phyloP scores from a whole-genome alignment of 2,329 filamentous ascomycete genomes.

The Fusarium keratoplasticum region DNA sequence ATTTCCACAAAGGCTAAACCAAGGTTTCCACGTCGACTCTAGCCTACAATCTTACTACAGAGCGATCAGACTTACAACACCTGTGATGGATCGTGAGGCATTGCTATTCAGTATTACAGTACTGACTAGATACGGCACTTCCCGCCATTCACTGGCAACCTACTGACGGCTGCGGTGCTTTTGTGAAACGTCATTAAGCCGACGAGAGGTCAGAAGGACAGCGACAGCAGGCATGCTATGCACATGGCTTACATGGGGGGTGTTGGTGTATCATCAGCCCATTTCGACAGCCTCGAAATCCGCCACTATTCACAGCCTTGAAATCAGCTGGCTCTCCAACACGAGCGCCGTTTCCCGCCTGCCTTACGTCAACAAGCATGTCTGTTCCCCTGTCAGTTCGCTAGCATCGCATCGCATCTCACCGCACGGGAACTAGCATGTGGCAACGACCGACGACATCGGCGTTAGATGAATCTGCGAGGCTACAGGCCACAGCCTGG shows the following conservation, averaged over 20 bases:
- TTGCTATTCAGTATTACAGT: neutral
- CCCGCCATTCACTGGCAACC: neutral
- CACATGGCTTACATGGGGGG: neutral
- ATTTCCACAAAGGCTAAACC: conserved; percentile 6
- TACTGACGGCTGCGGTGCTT: neutral
- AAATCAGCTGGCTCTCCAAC: conserved; percentile 2
- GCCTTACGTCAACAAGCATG: neutral
- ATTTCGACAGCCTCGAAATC: conserved; percentile 12
- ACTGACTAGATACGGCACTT: neutral
- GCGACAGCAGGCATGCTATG: neutral
- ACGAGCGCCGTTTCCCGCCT: neutral
- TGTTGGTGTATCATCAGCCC: conserved; percentile 7
- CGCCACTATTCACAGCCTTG: conserved; percentile 4
- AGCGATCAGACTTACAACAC: neutral
- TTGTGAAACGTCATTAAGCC: neutral
- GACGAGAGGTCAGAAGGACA: neutral
- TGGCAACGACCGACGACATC: neutral
- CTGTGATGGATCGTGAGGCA: neutral
- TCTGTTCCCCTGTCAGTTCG: neutral
- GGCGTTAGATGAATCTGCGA: neutral
- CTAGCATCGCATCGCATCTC: neutral
- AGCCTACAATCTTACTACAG: neutral
- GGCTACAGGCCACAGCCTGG: neutral
- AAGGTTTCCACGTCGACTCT: neutral
- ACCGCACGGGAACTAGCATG: neutral